Evolutionary conservation across 495 filamentous ascomycete genomes (phyloP), one percentile per base, ranked within the genome.

Genomic region (Tuber brumale): DNA sequence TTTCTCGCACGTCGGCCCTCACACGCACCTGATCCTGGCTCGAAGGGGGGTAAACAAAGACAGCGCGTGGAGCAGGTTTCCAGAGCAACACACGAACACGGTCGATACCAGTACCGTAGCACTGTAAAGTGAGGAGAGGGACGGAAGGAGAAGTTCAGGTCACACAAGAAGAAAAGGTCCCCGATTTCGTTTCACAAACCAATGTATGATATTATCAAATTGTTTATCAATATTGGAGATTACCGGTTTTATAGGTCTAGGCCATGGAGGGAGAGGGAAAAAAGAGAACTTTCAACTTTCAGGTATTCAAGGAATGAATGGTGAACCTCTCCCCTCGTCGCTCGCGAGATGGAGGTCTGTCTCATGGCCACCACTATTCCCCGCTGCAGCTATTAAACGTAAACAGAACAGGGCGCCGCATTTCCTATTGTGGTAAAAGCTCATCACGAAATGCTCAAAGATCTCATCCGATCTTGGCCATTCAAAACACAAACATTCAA

Each of bases 51-150:
- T 77, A 77, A 80, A 80, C 78, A 80, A 71, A n/a, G 70, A 19
- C 72, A 39, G 78, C 78, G 78, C 78, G 78, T 79, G 78, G 44
- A 66, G 73, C 41, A 48, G 70, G 78, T 80, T 80, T 76, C 78
- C 78, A 80, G 76, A 80, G 78, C 78, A 80, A 80, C 78, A 80
- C 78, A 80, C 77, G 77, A 75, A 73, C 31, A 69, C 27, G 42
- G n/a, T 21, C 42, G 19, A 74, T 39, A 42, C 10, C 27, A 21
- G 42, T 10, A n/a, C 57, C 27, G 57, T 35, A 66, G 35, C 27
- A 18, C 27, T 66, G 9, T 5, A 57, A 27, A 35, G 9, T 5
- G 57, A 66, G 57, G 57, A 6, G n/a, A 31, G 51, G 51, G 51
- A 14, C 57, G 57, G 57, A 35, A 16, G 19, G 46, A 51, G 57